These are phyloP conservation scores for Omphalea diandra DNA, from an alignment of 441 rosid species.

Conservation along the genomic window DNA sequence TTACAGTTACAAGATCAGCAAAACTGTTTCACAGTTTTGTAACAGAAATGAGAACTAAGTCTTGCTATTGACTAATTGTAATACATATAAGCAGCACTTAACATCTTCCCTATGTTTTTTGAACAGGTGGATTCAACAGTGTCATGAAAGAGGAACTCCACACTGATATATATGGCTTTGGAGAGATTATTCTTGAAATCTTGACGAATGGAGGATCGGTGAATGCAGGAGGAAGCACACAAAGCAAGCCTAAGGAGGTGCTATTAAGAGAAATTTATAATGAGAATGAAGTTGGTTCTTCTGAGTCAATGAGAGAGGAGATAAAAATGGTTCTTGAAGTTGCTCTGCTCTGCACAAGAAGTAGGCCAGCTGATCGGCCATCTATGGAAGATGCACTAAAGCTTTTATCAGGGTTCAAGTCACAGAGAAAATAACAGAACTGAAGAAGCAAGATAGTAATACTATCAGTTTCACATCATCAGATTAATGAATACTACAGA, in stretches of 20 bases:
- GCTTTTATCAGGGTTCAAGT: conserved; percentile 47
- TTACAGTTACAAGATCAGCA: too few species aligned
- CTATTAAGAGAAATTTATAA: conserved; percentile 52
- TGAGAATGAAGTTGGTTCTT: conserved; percentile 47
- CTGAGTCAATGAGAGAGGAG: conserved; percentile 43
- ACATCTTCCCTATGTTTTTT: not conserved
- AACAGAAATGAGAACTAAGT: not conserved
- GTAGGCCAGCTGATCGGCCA: conserved; percentile 50
- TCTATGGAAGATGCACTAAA: conserved; percentile 65
- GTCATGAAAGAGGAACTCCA: conserved; percentile 44
- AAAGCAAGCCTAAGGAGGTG: conserved; percentile 57
- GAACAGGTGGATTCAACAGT: conserved; percentile 46
- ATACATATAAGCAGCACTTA: not conserved
- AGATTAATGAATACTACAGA: conserved; percentile 10
- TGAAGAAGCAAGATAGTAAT: conserved; percentile 1
- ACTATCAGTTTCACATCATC: conserved; percentile 5
- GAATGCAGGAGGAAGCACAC: conserved; percentile 40
- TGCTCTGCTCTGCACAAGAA: conserved; percentile 69
- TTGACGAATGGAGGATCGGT: conserved; percentile 59
- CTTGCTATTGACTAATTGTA: not conserved
- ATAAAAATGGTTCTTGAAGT: conserved; percentile 60
- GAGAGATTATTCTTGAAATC: conserved; percentile 72
- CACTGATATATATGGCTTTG: conserved; percentile 65
- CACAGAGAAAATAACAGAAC: conserved; percentile 33
- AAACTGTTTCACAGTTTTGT: too few species aligned